Evolutionary conservation across 345 rosid species (phyloP).

Genomic region (Streptanthus diversifolius): DNA sequence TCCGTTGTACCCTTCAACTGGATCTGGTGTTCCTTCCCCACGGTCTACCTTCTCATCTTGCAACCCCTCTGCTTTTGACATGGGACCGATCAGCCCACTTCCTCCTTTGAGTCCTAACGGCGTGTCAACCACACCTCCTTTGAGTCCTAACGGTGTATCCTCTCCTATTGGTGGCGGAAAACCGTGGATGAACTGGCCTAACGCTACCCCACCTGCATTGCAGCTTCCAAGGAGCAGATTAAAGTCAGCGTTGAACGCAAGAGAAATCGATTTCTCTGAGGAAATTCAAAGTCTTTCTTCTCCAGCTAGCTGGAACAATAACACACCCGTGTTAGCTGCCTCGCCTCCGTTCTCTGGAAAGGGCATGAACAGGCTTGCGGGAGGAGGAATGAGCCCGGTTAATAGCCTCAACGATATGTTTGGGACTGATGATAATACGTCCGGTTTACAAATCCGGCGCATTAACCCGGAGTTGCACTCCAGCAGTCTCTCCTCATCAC

Average conservation of each 20-base stretch:
- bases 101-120: slow-evolving; percentile 43
- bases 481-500: slow-evolving; percentile 47
- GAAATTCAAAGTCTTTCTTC: slow-evolving; percentile 55
- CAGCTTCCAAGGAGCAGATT: slow-evolving; percentile 82
- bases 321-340: slow-evolving; percentile 37
- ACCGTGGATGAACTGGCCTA: slow-evolving; percentile 56
- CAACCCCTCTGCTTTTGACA: slow-evolving; percentile 49
- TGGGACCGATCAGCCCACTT: slow-evolving; percentile 58
- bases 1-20: slow-evolving; percentile 76
- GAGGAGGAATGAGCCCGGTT: slow-evolving; percentile 56
- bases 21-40: slow-evolving; percentile 83
- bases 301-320: slow-evolving; percentile 60
- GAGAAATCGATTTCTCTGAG: slow-evolving; percentile 60
- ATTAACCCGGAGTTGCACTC: slow-evolving; percentile 39
- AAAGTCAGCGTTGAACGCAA: slow-evolving; percentile 56
- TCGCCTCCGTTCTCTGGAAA: slow-evolving; percentile 49
- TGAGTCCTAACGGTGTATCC: slow-evolving; percentile 59
- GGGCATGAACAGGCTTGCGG: slow-evolving; percentile 40
- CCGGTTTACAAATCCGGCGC: slow-evolving; percentile 45
- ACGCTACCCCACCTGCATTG: slow-evolving; percentile 49
- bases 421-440: slow-evolving; percentile 42
- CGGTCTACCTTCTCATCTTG: slow-evolving; percentile 49
- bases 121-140: slow-evolving; percentile 61
- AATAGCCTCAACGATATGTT: slow-evolving; percentile 67
- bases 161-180: slow-evolving; percentile 48